phyloP scores from a whole-genome alignment of 495 filamentous ascomycete genomes.

The Trichocladium uniseriatum region DNA sequence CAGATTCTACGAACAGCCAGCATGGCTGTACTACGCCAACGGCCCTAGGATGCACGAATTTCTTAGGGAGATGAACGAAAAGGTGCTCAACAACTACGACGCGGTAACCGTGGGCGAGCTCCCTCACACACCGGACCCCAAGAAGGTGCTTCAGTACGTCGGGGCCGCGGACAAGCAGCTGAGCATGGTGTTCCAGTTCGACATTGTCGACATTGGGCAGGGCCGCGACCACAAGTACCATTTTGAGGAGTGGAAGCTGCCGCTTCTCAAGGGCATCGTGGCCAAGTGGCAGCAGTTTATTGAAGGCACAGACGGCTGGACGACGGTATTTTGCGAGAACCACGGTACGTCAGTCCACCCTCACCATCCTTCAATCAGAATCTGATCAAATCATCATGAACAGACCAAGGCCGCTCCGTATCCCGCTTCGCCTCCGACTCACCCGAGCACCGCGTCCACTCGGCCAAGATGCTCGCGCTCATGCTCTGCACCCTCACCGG shows the following conservation, averaged over 20 bases:
- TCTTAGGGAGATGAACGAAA: slow-evolving; percentile 46
- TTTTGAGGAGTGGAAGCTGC: slow-evolving; percentile 38
- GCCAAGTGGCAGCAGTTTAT: slow-evolving; percentile 60
- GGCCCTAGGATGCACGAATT: slow-evolving; percentile 61
- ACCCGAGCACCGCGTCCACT: slow-evolving; percentile 34
- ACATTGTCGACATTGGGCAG: slow-evolving; percentile 52
- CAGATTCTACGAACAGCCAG: slow-evolving; percentile 33
- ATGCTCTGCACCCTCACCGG: slow-evolving; percentile 46
- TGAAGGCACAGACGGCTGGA: slow-evolving; percentile 62
- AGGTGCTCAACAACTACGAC: slow-evolving; percentile 60
- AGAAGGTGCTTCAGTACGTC: slow-evolving; percentile 53
- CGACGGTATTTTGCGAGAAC: slow-evolving; percentile 63
- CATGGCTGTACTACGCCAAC: slow-evolving; percentile 48
- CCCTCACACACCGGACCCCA: slow-evolving; percentile 49
- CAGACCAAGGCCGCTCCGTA: slow-evolving; percentile 52
- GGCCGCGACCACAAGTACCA: slow-evolving; percentile 36
- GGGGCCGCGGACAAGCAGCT: slow-evolving; percentile 50
- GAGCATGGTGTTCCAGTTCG: slow-evolving; percentile 72
- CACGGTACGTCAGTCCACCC: slow-evolving; percentile 36
- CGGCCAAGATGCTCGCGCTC: slow-evolving; percentile 50
- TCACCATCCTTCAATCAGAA: neutral
- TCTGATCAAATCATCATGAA: neutral
- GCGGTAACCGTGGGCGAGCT: slow-evolving; percentile 65
- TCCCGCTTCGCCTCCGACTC: slow-evolving; percentile 47
- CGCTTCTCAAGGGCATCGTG: slow-evolving; percentile 49